Base-by-base conservation (phyloP, 225 moss, liverwort and hornwort genomes). In the Takakia lepidozioides region DNA sequence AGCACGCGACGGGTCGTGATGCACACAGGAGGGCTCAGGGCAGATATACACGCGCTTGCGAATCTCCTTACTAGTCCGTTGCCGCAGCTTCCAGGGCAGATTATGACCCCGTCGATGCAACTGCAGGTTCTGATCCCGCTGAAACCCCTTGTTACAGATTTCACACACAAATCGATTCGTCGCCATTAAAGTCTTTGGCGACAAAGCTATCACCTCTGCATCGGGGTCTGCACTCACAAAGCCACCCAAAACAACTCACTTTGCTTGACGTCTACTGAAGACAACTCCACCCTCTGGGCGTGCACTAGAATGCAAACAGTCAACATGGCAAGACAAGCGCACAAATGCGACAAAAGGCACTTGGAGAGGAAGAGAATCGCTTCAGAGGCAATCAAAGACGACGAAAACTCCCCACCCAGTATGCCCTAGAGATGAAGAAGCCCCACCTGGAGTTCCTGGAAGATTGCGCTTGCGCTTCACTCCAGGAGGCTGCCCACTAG, bases 11-110 rank as follows among this genome's bases (percentile, higher is more conserved):
- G 95, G 90, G 80, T 98, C 90, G 75, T 98, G 90, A 77, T 98
- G 95, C 74, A 98, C 90, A 72, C 95, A 98, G 55, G 90, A 80
- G 74, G 82, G 72, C 79, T 98, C 95, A 49, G 95, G 95, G 75
- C 95, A 98, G 60, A 98, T 90, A 57, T 98, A 98, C 32, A 91
- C 95, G 64, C 89, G 90, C 67, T 98, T 98, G 48, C 95, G 90
- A 63, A 98, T 82, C 73, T 98, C 95, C 72, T 98, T 98, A 65
- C 82, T 83, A 40, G 82, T 82, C 61, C 90, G 81, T 54, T 90
- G 95, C 75, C 89, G 84, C 58, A 98, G 82, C 71, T 80, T 98
- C 66, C 95, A 90, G 23, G 95, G 95, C 64, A 98, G 84, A 69
- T 95, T 95, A 74, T 95, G 93, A 55, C 93, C 93, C 55, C 93